Base-by-base conservation (phyloP, 768 basidiomycete genomes). In the Cytidiella melzeri region DNA sequence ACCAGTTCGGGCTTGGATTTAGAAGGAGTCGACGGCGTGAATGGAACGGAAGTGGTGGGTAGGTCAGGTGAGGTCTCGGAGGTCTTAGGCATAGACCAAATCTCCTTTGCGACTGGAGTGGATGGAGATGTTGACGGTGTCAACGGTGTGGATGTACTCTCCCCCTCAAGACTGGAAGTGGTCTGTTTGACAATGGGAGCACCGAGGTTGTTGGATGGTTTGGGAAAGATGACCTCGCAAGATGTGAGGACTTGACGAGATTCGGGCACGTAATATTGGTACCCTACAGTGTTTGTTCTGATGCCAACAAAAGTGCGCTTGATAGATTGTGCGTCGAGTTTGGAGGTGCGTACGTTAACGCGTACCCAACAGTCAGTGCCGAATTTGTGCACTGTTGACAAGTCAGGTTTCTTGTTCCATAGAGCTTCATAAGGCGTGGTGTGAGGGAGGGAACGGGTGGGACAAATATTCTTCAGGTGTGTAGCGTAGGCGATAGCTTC, bases 401-500 rank as follows among this genome's bases (percentile, higher is more conserved):
- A 26, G 43, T 54, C 46, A 7, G 59, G 61, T 10, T 45, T 46
- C 6, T 36, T 9, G 0, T 54, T 52, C 28, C 39, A 57, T 11
- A 57, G 45, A 19, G 48, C 54, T 26, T 62, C 55, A 26, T 50
- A 50, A 4, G 59, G 59, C 1, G 61, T 62, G 23, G 15, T 45
- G 18, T 52, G 52, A 10, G 42, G 30, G 9, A 58, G 57, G 1
- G 54, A 30, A 1, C 41, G 44, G 0, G 58, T 57, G 11, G 55
- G 44, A 6, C 46, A 46, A 3, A 49, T 27, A 27, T 62, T 62
- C 51, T 55, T 56, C 7, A 59, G 34, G 43, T 56, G 60, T 36
- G 57, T 34, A 11, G 55, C 54, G 45, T 65, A 57, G 3, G 47
- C 42, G 0, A 63, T 28, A 0, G 64, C 66, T 38, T 68, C 64